Conservation (phyloP, 768 basidiomycete genomes). For the Mycena rebaudengoi region DNA sequence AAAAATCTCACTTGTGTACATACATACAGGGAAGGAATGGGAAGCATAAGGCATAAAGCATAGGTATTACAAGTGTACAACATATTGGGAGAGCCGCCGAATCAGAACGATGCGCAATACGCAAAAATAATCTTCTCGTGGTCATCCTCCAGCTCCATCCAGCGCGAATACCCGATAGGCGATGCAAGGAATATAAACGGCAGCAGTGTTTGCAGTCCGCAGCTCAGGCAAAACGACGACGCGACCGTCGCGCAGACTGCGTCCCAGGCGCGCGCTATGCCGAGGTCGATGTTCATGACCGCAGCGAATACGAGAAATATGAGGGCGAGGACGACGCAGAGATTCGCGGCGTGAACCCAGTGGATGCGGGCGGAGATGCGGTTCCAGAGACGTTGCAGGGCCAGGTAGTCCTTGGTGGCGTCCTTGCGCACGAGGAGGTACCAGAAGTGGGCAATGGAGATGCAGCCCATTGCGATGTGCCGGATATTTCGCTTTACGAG, state of each 20-base stretch:
- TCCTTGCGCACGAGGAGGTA: neutral
- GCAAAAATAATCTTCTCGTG: constrained; percentile 9
- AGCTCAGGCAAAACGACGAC: neutral
- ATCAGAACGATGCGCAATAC: neutral
- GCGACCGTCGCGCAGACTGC: neutral
- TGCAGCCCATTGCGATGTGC: constrained; percentile 2
- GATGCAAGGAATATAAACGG: neutral
- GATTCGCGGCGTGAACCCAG: neutral
- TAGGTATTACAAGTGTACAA: neutral
- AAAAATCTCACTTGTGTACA: no score
- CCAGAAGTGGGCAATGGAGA: neutral
- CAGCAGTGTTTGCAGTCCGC: neutral
- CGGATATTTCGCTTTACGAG: constrained; percentile 11
- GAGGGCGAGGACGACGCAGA: neutral
- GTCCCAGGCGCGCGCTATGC: neutral
- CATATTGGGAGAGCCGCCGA: no score
- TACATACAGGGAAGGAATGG: neutral
- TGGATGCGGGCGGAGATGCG: constrained; percentile 1
- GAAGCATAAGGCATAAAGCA: neutral
- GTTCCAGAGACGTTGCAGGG: neutral
- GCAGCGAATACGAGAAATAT: neutral
- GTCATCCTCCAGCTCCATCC: neutral
- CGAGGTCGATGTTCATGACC: neutral
- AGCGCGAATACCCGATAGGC: neutral
- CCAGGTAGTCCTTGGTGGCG: neutral